Evolutionary conservation across 1,284 basidiomycete genomes (phyloP), one percentile per base, ranked within the genome.

Genomic region (Cutaneotrichosporon cavernicola): DNA sequence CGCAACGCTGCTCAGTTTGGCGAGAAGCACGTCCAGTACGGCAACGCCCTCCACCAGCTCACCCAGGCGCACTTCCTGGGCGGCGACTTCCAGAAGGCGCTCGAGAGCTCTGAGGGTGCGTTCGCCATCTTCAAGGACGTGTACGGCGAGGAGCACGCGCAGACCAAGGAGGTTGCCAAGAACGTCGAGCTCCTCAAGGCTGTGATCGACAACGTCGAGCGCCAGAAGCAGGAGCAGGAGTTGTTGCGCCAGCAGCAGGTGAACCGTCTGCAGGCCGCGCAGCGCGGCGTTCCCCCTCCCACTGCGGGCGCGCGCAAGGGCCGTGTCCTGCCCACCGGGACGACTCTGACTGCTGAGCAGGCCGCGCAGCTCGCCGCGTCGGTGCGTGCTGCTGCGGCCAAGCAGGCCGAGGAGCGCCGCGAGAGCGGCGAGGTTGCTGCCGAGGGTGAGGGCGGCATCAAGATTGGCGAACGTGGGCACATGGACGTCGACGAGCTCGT

Each of bases 401-500:
- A 38, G 22, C 55, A 56, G 55, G 66, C 55, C 26, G 64, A 60
- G 53, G 61, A 68, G 31, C n/a, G 21, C 5, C 36, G 47, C 30
- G 66, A 58, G 36, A 30, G 47, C 10, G 67, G 46, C 26, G 50
- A 34, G 46, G 62, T 50, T 18, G 50, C 18, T 16, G 62, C 59
- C 53, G 56, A 60, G 13, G 64, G 50, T 26, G 64, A 46, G n/a
- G 63, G 43, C 18, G 18, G 43, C 18, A 30, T 22, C 55, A 43
- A 43, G 31, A 75, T 77, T 60, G 78, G 76, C 31, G 73, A 77
- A 60, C 73, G 71, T 61, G 79, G 76, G 5, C 72, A 77, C 56
- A 58, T 79, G 63, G 77, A 76, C 62, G 73, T 83, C 31, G 82
- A 83, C 59, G 81, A 81, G 63, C 73, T 83, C 58, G 82, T 82